phyloP scores from a whole-genome alignment of 257 asterid genomes.

The Petunia secreta region DNA sequence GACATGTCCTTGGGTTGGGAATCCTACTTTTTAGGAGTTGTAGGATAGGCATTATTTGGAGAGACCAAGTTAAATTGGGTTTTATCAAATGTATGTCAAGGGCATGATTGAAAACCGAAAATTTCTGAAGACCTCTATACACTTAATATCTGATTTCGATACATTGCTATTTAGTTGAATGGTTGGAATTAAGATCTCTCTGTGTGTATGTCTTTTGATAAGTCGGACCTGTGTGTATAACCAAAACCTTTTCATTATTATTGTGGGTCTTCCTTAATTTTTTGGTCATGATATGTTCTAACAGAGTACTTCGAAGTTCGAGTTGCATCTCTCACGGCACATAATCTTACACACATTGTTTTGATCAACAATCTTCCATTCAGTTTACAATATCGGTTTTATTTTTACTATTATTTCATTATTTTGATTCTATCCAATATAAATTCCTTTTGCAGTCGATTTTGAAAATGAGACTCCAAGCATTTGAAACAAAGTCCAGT shows the following conservation, averaged over 20 bases:
- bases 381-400: background rate
- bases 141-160: background rate
- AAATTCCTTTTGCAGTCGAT: slow-evolving; percentile 54
- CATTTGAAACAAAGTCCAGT: slow-evolving; percentile 62
- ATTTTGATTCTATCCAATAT: background rate
- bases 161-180: background rate
- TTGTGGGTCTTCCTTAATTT: too few relatives aligned
- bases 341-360: background rate
- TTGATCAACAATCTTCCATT: background rate
- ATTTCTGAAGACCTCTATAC: background rate
- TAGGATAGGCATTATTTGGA: too few relatives aligned
- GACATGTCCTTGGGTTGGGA: too few relatives aligned
- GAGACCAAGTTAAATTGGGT: too few relatives aligned
- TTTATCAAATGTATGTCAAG: background rate
- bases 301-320: background rate
- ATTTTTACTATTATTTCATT: slow-evolving; percentile 15
- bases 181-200: background rate
- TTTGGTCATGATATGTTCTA: background rate
- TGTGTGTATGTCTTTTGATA: background rate
- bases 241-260: too few relatives aligned
- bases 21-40: too few relatives aligned
- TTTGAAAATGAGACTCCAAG: slow-evolving; percentile 54
- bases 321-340: background rate
- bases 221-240: background rate
- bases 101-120: background rate